Conservation (phyloP, 140 eudicot genomes). For the Flaveria floridana region DNA sequence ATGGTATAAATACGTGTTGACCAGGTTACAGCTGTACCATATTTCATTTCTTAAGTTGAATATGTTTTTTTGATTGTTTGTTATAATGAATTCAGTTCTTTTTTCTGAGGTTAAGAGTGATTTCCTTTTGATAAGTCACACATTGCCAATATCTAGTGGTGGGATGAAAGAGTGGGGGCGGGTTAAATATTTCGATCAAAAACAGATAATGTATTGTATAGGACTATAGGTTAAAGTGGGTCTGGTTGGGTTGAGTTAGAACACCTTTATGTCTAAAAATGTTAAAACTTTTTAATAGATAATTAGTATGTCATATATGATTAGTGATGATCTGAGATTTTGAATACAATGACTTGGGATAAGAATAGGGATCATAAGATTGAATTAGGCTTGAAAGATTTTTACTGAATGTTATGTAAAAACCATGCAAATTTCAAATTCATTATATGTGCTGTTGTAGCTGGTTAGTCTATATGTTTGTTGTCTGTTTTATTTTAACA, state of each 20-base stretch:
- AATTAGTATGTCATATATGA: neutral
- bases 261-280: neutral
- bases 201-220: neutral
- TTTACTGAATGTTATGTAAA: too few relatives aligned
- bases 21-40: constrained; percentile 29
- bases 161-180: neutral
- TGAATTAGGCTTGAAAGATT: too few relatives aligned
- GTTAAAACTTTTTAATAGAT: neutral
- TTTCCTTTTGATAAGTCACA: constrained; percentile 18
- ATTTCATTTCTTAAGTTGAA: constrained; percentile 9
- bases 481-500: too few relatives aligned
- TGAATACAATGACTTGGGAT: neutral
- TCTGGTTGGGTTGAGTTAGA: neutral
- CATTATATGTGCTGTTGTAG: too few relatives aligned
- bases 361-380: neutral
- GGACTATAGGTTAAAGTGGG: neutral
- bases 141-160: constrained; percentile 9
- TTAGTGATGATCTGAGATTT: neutral
- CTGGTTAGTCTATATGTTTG: too few relatives aligned
- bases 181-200: neutral
- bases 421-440: too few relatives aligned
- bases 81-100: constrained; percentile 12
- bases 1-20: constrained; percentile 86
- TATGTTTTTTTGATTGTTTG: neutral
- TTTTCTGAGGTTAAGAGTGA: constrained; percentile 1